A percentile compares a stretch with the other conserved stretches of the same genome.
phyloP scores from a whole-genome alignment of 495 filamentous ascomycete species.

The Tuber microsphaerosporum region DNA sequence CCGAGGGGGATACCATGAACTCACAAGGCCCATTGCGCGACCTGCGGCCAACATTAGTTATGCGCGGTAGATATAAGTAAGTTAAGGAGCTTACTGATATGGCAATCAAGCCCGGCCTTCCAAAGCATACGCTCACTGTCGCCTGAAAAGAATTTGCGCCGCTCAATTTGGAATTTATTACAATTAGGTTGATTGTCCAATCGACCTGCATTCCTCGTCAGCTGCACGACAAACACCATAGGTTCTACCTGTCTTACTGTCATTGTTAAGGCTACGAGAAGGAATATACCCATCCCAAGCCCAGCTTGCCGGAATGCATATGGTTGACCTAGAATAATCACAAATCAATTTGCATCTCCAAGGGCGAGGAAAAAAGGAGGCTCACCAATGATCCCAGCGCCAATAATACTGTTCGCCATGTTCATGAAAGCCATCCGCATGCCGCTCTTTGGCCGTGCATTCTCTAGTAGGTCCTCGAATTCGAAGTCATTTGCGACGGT shows the following conservation, averaged over 20 bases:
- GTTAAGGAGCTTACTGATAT: conserved; percentile 53
- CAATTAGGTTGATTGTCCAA: conserved; percentile 95
- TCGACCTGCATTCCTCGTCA: conserved; percentile 52
- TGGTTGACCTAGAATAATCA: conserved; percentile 57
- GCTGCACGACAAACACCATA: not conserved
- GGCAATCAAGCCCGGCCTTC: conserved; percentile 74
- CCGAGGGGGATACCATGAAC: conserved; percentile 18
- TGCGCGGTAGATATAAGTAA: not conserved
- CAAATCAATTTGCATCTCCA: conserved; percentile 6
- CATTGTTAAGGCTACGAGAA: conserved; percentile 71
- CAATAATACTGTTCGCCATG: conserved; percentile 98
- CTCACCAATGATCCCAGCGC: conserved; percentile 82
- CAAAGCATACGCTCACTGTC: conserved; percentile 91
- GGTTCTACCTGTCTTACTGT: conserved; percentile 46
- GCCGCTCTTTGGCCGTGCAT: conserved; percentile 55
- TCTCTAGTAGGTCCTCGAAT: conserved; percentile 42
- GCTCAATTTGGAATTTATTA: conserved; percentile 88
- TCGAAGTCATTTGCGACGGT: conserved; percentile 49
- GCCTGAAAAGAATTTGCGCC: conserved; percentile 89
- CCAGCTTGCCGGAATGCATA: conserved; percentile 92
- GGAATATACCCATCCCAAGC: conserved; percentile 65
- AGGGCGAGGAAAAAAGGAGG: not conserved
- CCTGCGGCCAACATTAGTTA: conserved; percentile 23
- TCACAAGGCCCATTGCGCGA: conserved; percentile 90
- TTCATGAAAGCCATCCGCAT: conserved; percentile 84